A percentile compares a stretch with the other conserved stretches of the same genome.
Evolutionary conservation across 2,329 filamentous ascomycete species (phyloP).

Genomic region (Cercospora brassicicola): DNA sequence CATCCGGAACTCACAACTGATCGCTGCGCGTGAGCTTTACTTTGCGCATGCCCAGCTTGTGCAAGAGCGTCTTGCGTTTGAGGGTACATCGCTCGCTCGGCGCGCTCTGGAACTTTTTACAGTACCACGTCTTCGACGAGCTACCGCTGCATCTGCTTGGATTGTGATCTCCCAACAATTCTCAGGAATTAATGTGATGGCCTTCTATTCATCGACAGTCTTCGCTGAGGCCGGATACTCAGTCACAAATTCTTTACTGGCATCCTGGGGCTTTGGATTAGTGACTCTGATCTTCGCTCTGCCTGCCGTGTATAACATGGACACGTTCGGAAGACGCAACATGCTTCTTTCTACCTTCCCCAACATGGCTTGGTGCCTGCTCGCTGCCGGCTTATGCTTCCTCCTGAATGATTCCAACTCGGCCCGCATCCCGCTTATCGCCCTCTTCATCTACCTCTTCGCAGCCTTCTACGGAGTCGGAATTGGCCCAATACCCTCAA

Average conservation of each 20-base stretch:
- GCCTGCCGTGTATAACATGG: conserved; percentile 57
- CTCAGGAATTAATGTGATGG: conserved; percentile 31
- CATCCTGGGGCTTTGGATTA: conserved; percentile 59
- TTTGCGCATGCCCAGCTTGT: conserved; percentile 29
- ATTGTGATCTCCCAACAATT: conserved; percentile 30
- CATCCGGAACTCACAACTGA: conserved; percentile 32
- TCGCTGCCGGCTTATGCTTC: conserved; percentile 54
- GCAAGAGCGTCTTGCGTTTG: conserved; percentile 31
- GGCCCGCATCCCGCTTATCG: conserved; percentile 38
- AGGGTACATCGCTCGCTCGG: conserved; percentile 12
- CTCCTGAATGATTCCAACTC: conserved; percentile 46
- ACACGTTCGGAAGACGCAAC: conserved; percentile 54
- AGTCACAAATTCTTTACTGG: conserved; percentile 52
- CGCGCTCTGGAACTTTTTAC: conserved; percentile 29
- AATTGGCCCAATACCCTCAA: conserved; percentile 36
- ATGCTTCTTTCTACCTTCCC: conserved; percentile 53
- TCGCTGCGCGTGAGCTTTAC: conserved; percentile 37
- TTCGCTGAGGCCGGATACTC: conserved; percentile 39
- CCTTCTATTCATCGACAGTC: conserved; percentile 41
- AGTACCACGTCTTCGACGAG: conserved; percentile 29
- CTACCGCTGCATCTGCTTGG: conserved; percentile 25
- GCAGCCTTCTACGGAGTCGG: conserved; percentile 31
- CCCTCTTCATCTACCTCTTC: conserved; percentile 38
- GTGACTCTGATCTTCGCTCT: conserved; percentile 60
- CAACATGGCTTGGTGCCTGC: conserved; percentile 52